These are phyloP conservation scores for Entomortierella beljakovae DNA, from an alignment of 192 early-diverging fungal genomes.

Conservation along the genomic window DNA sequence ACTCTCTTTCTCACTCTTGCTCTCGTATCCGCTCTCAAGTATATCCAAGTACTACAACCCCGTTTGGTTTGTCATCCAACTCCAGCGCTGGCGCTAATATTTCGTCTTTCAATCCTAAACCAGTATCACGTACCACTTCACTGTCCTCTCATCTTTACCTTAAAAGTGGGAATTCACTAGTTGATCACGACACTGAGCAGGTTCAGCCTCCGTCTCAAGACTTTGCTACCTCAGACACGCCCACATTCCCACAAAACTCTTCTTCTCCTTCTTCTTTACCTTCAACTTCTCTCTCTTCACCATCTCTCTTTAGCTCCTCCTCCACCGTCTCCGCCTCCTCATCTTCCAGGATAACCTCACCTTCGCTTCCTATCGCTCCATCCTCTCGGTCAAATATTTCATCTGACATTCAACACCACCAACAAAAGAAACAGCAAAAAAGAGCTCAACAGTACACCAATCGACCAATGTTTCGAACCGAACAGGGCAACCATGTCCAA, in stretches of 20 bases:
- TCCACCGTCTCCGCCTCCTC: neutral
- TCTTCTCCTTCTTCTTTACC: neutral
- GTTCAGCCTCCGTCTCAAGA: neutral
- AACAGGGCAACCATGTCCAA: constrained; percentile 29
- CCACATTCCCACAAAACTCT: neutral
- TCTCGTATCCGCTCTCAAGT: constrained; percentile 6
- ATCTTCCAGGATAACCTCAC: neutral
- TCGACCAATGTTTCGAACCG: constrained; percentile 2
- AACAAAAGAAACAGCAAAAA: constrained; percentile 7
- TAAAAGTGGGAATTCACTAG: constrained; percentile 4
- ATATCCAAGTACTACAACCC: constrained; percentile 7
- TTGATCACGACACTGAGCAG: neutral
- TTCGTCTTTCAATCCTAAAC: constrained; percentile 4
- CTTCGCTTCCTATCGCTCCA: neutral
- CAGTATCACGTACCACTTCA: constrained; percentile 7
- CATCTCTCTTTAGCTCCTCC: constrained; percentile 3
- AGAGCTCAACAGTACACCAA: constrained; percentile 10
- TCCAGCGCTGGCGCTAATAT: neutral
- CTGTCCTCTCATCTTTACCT: constrained; percentile 13
- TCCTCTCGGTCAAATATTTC: constrained; percentile 1
- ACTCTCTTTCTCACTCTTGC: neutral
- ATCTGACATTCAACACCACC: neutral
- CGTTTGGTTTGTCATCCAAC: neutral
- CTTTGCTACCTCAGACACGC: neutral
- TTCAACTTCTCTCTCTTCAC: constrained; percentile 8